Evolutionary conservation across 768 basidiomycete genomes (phyloP).

Genomic region (Dioszegia hungarica): DNA sequence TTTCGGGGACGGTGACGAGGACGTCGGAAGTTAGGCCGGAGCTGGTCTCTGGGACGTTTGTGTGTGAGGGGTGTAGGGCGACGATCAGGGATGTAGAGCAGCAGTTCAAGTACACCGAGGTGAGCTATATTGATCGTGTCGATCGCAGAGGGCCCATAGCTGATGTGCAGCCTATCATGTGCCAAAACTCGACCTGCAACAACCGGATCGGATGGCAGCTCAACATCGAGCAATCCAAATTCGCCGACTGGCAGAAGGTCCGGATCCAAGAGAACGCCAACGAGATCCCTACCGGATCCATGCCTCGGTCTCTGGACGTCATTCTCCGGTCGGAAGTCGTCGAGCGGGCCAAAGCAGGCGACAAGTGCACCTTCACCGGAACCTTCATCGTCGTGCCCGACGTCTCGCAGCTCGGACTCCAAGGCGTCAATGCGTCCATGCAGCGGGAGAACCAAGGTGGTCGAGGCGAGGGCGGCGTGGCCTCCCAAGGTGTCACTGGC

Average conservation of each 20-base stretch:
- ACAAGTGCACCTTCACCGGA: constrained; percentile 96
- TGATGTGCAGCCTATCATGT: constrained; percentile 69
- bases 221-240: constrained; percentile 91
- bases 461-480: constrained; percentile 56
- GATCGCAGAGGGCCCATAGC: not conserved
- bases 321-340: constrained; percentile 92
- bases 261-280: constrained; percentile 98
- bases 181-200: constrained; percentile 89
- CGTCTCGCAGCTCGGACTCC: constrained; percentile 89
- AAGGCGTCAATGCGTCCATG: constrained; percentile 88
- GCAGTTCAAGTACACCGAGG: constrained; percentile 99
- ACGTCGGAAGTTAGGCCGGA: constrained; percentile 97
- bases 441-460: constrained; percentile 75
- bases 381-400: constrained; percentile 98
- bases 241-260: constrained; percentile 99
- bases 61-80: constrained; percentile 81
- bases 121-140: constrained; percentile 42
- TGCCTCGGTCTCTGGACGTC: constrained; percentile 89
- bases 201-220: constrained; percentile 88
- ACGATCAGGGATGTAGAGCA: constrained; percentile 91
- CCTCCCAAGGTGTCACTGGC: constrained; percentile 74
- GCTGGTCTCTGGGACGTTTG: constrained; percentile 84
- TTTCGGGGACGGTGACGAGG: constrained; percentile 93
- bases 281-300: constrained; percentile 95
- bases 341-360: constrained; percentile 97